Conservation (phyloP, 108 stramenopile genomes). For the Fistulifera solaris region DNA sequence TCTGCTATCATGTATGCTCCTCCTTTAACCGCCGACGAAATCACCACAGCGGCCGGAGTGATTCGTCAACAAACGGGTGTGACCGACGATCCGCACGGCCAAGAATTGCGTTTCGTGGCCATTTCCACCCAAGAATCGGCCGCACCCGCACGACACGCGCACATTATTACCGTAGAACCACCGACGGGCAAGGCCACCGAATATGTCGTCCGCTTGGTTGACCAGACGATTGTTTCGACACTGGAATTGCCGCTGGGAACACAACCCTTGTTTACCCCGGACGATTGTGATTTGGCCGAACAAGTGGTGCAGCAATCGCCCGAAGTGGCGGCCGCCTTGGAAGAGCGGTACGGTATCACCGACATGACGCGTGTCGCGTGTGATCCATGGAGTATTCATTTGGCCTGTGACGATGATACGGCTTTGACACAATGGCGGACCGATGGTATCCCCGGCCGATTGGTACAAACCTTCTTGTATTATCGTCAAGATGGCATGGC, state of each 20-base stretch:
- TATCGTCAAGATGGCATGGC: constrained; percentile 35
- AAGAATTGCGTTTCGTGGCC: constrained; percentile 36
- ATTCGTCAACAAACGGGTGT: neutral
- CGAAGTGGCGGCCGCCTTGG: constrained; percentile 20
- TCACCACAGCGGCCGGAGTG: neutral
- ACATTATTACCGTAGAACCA: constrained; percentile 33
- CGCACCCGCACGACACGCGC: constrained; percentile 17
- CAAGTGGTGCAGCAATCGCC: constrained; percentile 32
- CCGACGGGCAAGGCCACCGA: constrained; percentile 37
- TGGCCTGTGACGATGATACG: constrained; percentile 26
- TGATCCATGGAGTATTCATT: constrained; percentile 63
- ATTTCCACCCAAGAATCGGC: constrained; percentile 24
- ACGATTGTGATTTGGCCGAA: constrained; percentile 62
- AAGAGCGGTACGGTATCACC: constrained; percentile 40
- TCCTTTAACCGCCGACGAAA: neutral
- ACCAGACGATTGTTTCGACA: constrained; percentile 10
- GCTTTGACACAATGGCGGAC: constrained; percentile 20
- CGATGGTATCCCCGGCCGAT: constrained; percentile 20
- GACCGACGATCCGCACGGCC: neutral
- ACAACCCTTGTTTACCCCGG: constrained; percentile 66
- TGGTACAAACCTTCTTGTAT: constrained; percentile 65
- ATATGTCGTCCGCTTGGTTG: constrained; percentile 17
- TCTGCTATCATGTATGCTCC: too few relatives aligned
- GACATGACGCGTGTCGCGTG: constrained; percentile 34
- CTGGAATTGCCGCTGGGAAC: constrained; percentile 24